Evolutionary conservation across 345 rosid species (phyloP).

Genomic region (Excoecaria cochinchinensis): DNA sequence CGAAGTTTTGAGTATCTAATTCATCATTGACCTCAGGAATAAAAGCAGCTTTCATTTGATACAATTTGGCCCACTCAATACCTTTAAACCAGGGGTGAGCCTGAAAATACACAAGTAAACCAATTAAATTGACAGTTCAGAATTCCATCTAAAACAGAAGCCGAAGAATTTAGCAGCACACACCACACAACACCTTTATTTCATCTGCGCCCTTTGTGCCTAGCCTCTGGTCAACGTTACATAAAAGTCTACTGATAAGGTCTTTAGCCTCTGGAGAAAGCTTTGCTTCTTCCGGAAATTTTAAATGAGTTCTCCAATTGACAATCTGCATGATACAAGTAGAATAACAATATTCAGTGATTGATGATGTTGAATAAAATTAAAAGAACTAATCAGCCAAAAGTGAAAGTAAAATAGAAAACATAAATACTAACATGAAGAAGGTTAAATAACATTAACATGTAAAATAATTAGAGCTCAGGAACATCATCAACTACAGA

Average conservation of each 20-base stretch:
- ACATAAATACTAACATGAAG: neutral
- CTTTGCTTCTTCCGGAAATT: slow-evolving; percentile 65
- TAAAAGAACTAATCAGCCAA: neutral
- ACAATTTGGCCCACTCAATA: slow-evolving; percentile 57
- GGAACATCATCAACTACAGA: neutral
- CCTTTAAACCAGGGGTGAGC: slow-evolving; percentile 62
- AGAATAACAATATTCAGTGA: neutral
- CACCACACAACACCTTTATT: slow-evolving; percentile 48
- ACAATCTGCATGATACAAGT: slow-evolving; percentile 49
- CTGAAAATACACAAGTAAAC: slow-evolving; percentile 26
- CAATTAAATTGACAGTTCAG: neutral
- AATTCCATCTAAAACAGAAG: neutral
- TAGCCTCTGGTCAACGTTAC: slow-evolving; percentile 63
- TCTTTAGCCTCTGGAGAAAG: slow-evolving; percentile 60
- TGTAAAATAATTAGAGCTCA: neutral
- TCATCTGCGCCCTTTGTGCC: slow-evolving; percentile 65
- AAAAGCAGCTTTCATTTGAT: slow-evolving; percentile 60
- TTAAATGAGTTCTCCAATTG: slow-evolving; percentile 62
- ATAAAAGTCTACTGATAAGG: slow-evolving; percentile 55
- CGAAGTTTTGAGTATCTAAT: slow-evolving; percentile 65
- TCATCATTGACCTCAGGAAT: slow-evolving; percentile 61
- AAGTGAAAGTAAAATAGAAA: slow-evolving; percentile 1
- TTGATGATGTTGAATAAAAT: slow-evolving; percentile 5
- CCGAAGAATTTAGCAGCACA: slow-evolving; percentile 11
- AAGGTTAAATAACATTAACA: neutral